Evolutionary conservation across 345 rosid genomes (phyloP).

Genomic region (Trapa bicornis): DNA sequence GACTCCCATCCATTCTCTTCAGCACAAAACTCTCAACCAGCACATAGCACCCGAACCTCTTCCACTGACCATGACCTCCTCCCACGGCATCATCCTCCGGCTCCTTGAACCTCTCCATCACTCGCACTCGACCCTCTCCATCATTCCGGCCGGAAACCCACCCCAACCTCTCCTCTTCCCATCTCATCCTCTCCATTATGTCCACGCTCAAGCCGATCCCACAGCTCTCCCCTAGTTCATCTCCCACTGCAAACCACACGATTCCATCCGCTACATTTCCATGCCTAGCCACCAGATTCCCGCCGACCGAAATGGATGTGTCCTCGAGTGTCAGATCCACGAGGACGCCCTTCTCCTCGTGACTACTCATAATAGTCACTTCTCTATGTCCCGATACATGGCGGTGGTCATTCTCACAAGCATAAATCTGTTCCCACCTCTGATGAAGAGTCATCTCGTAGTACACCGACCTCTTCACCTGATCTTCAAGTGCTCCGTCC

Average conservation of each 20-base stretch:
- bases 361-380: neutral
- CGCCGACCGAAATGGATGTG: constrained; percentile 13
- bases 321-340: neutral
- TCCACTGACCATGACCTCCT: constrained; percentile 21
- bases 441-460: constrained; percentile 48
- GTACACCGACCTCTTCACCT: constrained; percentile 28
- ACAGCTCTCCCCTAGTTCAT: constrained; percentile 11
- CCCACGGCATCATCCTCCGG: constrained; percentile 13
- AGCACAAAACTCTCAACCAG: constrained; percentile 55
- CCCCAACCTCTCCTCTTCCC: constrained; percentile 40
- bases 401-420: constrained; percentile 13
- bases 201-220: constrained; percentile 28
- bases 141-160: constrained; percentile 23
- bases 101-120: constrained; percentile 11
- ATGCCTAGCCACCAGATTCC: constrained; percentile 9
- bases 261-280: constrained; percentile 17
- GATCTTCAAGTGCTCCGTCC: constrained; percentile 27
- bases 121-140: constrained; percentile 3
- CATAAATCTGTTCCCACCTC: constrained; percentile 43
- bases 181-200: constrained; percentile 37
- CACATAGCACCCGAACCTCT: constrained; percentile 33
- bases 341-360: constrained; percentile 6
- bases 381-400: neutral
- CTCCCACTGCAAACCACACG: constrained; percentile 20
- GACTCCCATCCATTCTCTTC: constrained; percentile 44